These are phyloP conservation scores for Galerina marginata DNA, from an alignment of 768 basidiomycete genomes.

Conservation along the genomic window DNA sequence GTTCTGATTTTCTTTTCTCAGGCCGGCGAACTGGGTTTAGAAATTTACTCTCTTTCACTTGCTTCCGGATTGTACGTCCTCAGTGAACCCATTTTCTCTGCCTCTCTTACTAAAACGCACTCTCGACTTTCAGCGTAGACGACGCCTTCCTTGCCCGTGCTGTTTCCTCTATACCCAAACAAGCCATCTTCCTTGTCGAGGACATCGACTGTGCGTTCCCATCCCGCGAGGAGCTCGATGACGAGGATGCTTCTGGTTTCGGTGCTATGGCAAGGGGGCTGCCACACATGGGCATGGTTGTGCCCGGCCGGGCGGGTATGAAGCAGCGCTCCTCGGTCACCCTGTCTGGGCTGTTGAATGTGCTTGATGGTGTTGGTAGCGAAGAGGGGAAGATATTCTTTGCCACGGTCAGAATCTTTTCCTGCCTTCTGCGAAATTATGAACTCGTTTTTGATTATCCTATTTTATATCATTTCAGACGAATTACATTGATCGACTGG, in stretches of 20 bases:
- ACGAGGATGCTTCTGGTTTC: constrained; percentile 1
- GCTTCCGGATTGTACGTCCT: constrained; percentile 49
- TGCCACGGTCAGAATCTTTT: constrained; percentile 48
- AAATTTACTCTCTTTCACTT: constrained; percentile 73
- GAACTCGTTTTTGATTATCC: not conserved
- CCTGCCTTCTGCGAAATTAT: not conserved
- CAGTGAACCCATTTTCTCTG: not conserved
- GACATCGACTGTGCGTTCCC: constrained; percentile 68
- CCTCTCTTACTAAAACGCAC: not conserved
- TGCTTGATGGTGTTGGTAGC: constrained; percentile 64
- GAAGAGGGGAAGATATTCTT: constrained; percentile 68
- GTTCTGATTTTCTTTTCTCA: not conserved
- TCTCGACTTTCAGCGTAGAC: constrained; percentile 43
- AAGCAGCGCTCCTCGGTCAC: constrained; percentile 44
- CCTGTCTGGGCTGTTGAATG: constrained; percentile 60
- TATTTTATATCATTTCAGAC: constrained; percentile 37
- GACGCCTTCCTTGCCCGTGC: constrained; percentile 53
- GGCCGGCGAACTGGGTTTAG: constrained; percentile 73
- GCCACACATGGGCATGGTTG: constrained; percentile 7
- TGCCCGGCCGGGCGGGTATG: constrained; percentile 9
- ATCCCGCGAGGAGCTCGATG: constrained; percentile 43
- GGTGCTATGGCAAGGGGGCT: not conserved
- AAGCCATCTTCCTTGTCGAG: constrained; percentile 62
- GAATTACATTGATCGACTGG: constrained; percentile 58
- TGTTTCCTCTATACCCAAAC: constrained; percentile 52